Percentiles rank a stretch among this genome's conserved stretches.
phyloP scores from a whole-genome alignment of 129 eudicot species.

The Pseudognaphalium luteoalbum region DNA sequence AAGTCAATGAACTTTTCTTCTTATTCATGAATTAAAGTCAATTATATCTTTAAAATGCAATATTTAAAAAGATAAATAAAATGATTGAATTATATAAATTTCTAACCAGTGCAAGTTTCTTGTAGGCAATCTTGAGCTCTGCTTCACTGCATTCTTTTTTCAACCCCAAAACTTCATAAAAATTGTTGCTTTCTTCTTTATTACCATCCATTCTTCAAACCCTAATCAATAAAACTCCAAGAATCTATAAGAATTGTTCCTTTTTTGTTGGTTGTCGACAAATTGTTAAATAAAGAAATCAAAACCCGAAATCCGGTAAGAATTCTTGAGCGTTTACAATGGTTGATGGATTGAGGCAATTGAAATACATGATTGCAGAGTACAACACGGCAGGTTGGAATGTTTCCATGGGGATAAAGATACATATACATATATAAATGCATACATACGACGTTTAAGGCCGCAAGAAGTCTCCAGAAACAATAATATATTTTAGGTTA shows the following conservation, averaged over 20 bases:
- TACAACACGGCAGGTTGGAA: neutral
- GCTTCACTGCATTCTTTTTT: slow-evolving; percentile 69
- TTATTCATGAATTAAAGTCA: neutral
- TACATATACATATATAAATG: neutral
- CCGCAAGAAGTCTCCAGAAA: slow-evolving; percentile 31
- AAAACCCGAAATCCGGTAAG: too few species aligned
- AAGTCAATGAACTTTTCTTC: neutral
- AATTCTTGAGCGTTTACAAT: too few species aligned
- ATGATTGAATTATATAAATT: neutral
- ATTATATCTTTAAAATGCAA: neutral
- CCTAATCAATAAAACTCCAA: too few species aligned
- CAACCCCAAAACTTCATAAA: slow-evolving; percentile 70
- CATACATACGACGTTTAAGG: slow-evolving; percentile 18
- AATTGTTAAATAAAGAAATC: too few species aligned
- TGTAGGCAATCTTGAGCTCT: slow-evolving; percentile 77
- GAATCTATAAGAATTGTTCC: too few species aligned
- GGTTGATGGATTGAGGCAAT: too few species aligned
- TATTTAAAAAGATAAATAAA: neutral
- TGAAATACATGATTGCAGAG: too few species aligned
- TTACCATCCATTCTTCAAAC: slow-evolving; percentile 23
- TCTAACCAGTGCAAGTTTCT: slow-evolving; percentile 87
- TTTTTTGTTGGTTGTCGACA: too few species aligned
- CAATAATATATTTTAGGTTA: neutral
- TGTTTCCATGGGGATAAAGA: slow-evolving; percentile 5
- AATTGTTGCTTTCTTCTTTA: slow-evolving; percentile 42